phyloP scores from a whole-genome alignment of 306 rosid species.

The Phaseolus lunatus region DNA sequence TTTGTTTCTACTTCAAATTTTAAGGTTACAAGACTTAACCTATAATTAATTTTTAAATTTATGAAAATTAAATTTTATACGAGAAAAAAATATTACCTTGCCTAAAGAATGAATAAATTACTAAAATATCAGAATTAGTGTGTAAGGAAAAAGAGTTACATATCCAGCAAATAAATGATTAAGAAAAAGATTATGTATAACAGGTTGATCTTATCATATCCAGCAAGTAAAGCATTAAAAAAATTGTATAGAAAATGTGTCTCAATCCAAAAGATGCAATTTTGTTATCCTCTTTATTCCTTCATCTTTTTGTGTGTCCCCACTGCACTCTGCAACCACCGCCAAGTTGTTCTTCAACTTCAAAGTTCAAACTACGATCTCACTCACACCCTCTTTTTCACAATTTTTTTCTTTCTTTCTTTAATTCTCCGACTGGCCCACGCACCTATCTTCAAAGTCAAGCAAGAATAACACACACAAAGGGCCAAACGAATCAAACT shows the following conservation, averaged over 20 bases:
- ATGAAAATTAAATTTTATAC: no score
- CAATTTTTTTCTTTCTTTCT: neutral
- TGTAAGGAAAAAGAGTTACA: no score
- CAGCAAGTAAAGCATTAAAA: conserved; percentile 4
- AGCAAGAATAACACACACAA: conserved; percentile 56
- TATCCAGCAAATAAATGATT: no score
- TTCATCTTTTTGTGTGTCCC: neutral
- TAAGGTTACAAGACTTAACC: no score
- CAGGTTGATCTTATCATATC: neutral
- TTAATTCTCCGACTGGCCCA: neutral
- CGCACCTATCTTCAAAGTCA: conserved; percentile 58
- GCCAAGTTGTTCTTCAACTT: conserved; percentile 7
- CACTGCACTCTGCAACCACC: conserved; percentile 11
- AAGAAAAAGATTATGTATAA: no score
- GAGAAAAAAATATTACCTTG: no score
- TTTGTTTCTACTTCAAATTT: no score
- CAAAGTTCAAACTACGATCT: neutral
- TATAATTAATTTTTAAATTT: no score
- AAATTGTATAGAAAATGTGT: neutral
- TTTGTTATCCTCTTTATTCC: neutral
- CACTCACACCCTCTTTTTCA: neutral
- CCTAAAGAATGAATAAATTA: no score
- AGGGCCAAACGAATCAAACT: conserved; percentile 35
- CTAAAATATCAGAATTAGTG: no score
- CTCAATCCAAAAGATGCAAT: conserved; percentile 1